Evolutionary conservation across 1,284 basidiomycete species (phyloP).

Genomic region (Cutaneotrichosporon daszewskae): DNA sequence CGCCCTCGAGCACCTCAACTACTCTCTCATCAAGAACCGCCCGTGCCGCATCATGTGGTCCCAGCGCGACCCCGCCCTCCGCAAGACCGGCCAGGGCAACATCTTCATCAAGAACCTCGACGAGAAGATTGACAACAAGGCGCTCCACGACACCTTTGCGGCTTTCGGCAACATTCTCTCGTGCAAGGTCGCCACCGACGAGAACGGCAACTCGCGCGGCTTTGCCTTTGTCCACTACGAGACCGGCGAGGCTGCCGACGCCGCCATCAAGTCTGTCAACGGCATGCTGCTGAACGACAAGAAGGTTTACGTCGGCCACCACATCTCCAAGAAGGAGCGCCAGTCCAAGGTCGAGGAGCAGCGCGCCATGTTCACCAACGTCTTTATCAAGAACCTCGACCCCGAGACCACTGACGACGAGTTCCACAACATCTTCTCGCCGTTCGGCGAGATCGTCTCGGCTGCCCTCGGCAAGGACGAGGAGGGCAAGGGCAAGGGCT

Average conservation of each 20-base stretch:
- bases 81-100: constrained; percentile 99
- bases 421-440: constrained; percentile 75
- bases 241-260: constrained; percentile 91
- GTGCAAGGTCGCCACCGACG: constrained; percentile 97
- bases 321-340: constrained; percentile 97
- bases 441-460: constrained; percentile 83
- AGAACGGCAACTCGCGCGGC: constrained; percentile 85
- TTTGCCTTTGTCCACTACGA: constrained; percentile 86
- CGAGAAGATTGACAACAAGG: constrained; percentile 99
- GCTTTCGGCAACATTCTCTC: constrained; percentile 98
- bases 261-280: constrained; percentile 96
- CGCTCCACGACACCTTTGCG: constrained; percentile 98
- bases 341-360: constrained; percentile 98
- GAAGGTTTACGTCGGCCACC: constrained; percentile 97
- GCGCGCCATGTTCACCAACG: constrained; percentile 94
- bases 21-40: constrained; percentile 96
- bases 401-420: constrained; percentile 75
- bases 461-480: constrained; percentile 76
- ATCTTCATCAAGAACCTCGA: constrained; percentile 99
- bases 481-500: constrained; percentile 81
- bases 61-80: constrained; percentile 97
- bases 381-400: constrained; percentile 97
- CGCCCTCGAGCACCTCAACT: constrained; percentile 98
- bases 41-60: constrained; percentile 99
- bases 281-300: constrained; percentile 99